Evolutionary conservation across 2,329 filamentous ascomycete genomes (phyloP), one percentile per base, ranked within the genome.

Genomic region (Sporothrix luriei): DNA sequence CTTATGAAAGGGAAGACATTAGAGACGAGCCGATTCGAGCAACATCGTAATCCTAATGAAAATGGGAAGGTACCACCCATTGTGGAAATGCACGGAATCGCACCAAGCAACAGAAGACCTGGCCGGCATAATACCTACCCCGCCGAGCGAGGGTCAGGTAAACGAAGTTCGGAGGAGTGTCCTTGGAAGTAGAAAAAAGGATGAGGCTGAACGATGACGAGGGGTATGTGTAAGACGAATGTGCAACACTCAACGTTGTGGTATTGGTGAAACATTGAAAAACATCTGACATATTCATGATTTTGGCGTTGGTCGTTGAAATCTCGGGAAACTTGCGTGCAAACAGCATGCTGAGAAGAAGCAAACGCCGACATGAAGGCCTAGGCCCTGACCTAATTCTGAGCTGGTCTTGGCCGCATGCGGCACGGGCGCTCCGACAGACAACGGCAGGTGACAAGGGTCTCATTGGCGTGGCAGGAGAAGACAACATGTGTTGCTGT

Each of bases 121-220:
- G 19, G 2, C 29, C 55, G 55, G 55, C 55, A 40, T 59, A 59
- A 40, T 59, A 59, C 16, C 55, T 59, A 40, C 33, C 19, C 55
- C 55, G 55, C 21, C 16, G 11, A 13, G 33, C 55, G 55, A 19
- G 11, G 6, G 55, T 40, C 29, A 33, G 55, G n/a, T 2, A 13
- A 14, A 59, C 29, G 55, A 33, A 29, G 40, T 11, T 21, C 55
- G 55, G 55, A 9, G 33, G 33, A 33, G 33, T 33, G 33, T 33
- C 6, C 33, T 7, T 7, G 33, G 33, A 5, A 33, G 29, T 29
- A 33, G 4, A 33, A 33, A 7, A 33, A 7, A 4, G 33, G 33
- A 33, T 33, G 33, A 33, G 33, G 33, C 33, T 33, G 33, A 33
- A 33, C 3, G 33, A 33, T 33, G 33, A 54, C 21, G 13, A 14